Evolutionary conservation across 305 asterid species (phyloP).

Genomic region (Fraxinus ornus): DNA sequence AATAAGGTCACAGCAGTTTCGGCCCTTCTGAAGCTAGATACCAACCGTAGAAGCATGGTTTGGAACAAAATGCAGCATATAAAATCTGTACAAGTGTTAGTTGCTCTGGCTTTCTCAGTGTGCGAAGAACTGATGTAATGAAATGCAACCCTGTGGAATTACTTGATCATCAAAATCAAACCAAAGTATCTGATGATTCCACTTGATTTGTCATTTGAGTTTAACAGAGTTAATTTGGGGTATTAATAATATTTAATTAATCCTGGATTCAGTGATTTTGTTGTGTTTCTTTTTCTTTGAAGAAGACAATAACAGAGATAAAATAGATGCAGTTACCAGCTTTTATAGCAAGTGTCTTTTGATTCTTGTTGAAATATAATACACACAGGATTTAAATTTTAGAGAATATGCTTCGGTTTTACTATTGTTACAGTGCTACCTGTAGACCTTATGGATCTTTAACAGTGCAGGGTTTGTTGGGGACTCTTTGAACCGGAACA

Average conservation of each 20-base stretch:
- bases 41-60: not conserved
- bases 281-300: not conserved
- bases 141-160: no score
- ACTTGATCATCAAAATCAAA: not conserved
- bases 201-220: not conserved
- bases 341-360: not conserved
- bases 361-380: not conserved
- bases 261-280: not conserved
- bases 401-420: not conserved
- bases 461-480: constrained; percentile 93
- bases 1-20: not conserved
- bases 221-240: not conserved
- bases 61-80: not conserved
- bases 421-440: constrained; percentile 9
- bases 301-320: not conserved
- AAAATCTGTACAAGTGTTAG: not conserved
- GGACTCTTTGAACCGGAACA: constrained; percentile 92
- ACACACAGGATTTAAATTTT: not conserved
- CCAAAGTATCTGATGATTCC: not conserved
- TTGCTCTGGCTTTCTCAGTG: not conserved
- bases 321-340: not conserved
- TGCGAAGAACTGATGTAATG: not conserved
- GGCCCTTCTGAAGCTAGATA: not conserved
- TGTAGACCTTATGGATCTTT: constrained; percentile 42
- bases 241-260: not conserved